Percentiles rank a stretch among this genome's conserved stretches.
Evolutionary conservation across 2,329 filamentous ascomycete genomes (phyloP).

Genomic region (Plectosphaerella cucumerina): DNA sequence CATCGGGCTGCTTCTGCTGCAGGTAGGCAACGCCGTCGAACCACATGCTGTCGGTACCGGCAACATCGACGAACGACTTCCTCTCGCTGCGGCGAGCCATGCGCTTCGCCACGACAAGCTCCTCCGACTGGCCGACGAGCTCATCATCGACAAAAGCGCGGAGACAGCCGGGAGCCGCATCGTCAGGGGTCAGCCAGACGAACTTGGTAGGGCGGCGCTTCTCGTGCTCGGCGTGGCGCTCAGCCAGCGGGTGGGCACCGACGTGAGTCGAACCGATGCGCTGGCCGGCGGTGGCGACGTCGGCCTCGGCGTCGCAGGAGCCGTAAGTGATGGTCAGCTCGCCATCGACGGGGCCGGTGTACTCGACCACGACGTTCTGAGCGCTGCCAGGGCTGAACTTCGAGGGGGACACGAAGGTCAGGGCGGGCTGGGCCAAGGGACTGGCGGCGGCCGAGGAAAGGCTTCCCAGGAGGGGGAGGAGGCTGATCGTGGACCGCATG

Average conservation of each 20-base stretch:
- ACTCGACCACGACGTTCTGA: conserved; percentile 17
- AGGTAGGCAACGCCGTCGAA: conserved; percentile 20
- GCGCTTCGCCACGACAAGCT: conserved; percentile 11
- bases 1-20: conserved; percentile 17
- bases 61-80: conserved; percentile 12
- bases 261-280: conserved; percentile 16
- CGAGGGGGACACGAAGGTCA: conserved; percentile 4
- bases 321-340: conserved; percentile 14
- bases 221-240: conserved; percentile 14
- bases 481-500: conserved; percentile 1
- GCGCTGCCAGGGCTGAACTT: conserved; percentile 10
- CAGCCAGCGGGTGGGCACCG: conserved; percentile 14
- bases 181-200: conserved; percentile 14
- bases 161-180: conserved; percentile 12
- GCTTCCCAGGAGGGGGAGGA: conserved; percentile 5
- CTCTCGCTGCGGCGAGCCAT: conserved; percentile 3
- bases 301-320: conserved; percentile 5
- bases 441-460: background rate
- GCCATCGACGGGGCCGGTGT: conserved; percentile 14
- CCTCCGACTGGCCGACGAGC: conserved; percentile 14
- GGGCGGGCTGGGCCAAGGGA: background rate
- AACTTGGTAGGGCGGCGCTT: conserved; percentile 13
- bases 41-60: conserved; percentile 14
- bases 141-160: conserved; percentile 14
- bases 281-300: conserved; percentile 8